A percentile compares a stretch with the other conserved stretches of the same genome.
Evolutionary conservation across 2,329 filamentous ascomycete species (phyloP).

Genomic region (Clarireedia homoeocarpa): DNA sequence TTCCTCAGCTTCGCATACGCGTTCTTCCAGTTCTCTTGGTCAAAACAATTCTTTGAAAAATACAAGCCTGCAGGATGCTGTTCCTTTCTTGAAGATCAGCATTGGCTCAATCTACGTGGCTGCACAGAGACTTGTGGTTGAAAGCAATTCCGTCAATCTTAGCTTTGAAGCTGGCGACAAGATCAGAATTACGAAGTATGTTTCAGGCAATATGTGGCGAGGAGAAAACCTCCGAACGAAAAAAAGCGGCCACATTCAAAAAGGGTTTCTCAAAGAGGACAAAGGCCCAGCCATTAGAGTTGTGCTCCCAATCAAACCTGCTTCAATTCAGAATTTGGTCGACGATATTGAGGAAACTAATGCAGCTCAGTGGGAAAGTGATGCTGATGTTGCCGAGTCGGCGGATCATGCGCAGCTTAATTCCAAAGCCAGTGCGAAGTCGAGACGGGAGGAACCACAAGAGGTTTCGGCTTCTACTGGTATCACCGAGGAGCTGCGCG

Average conservation of each 20-base stretch:
- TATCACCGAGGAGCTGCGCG: not conserved
- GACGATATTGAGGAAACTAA: constrained; percentile 16
- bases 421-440: no score
- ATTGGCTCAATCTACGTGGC: constrained; percentile 8
- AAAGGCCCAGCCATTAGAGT: not conserved
- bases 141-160: constrained; percentile 5
- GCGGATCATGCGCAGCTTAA: not conserved
- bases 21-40: not conserved
- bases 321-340: not conserved
- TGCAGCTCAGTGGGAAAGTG: constrained; percentile 20
- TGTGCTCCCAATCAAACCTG: not conserved
- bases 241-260: constrained; percentile 7
- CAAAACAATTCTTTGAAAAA: not conserved
- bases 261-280: constrained; percentile 10
- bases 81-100: constrained; percentile 1
- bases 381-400: not conserved
- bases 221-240: constrained; percentile 16
- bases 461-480: not conserved
- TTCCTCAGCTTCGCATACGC: not conserved
- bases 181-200: constrained; percentile 15
- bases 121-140: constrained; percentile 2
- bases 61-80: no score
- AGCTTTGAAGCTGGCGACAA: constrained; percentile 15
- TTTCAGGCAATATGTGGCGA: constrained; percentile 16
- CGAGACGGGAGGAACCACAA: not conserved